A percentile compares a stretch with the other conserved stretches of the same genome.
phyloP scores from a whole-genome alignment of 2,329 filamentous ascomycete species.

The Neodidymelliopsis sp. region DNA sequence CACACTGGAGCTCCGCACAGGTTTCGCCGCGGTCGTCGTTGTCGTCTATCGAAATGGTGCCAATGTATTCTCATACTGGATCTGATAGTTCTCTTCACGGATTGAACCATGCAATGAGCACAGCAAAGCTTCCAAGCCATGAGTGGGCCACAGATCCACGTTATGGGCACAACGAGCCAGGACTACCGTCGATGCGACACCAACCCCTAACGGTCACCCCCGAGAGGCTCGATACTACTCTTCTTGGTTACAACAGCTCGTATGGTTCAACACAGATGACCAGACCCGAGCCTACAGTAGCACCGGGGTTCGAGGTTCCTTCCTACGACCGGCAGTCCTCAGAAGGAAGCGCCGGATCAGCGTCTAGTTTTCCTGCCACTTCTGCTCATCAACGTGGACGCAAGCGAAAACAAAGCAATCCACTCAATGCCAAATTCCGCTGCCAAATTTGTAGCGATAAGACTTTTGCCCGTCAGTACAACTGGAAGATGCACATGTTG shows the following conservation, averaged over 20 bases:
- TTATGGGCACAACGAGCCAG: constrained; percentile 22
- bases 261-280: constrained; percentile 33
- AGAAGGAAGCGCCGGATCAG: constrained; percentile 22
- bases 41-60: constrained; percentile 42
- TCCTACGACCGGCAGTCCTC: constrained; percentile 20
- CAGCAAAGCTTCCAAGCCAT: constrained; percentile 32
- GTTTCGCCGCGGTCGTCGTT: constrained; percentile 45
- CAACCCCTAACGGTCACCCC: constrained; percentile 44
- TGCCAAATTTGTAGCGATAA: constrained; percentile 76
- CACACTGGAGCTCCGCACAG: constrained; percentile 40
- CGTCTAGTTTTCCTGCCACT: constrained; percentile 8
- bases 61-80: constrained; percentile 44
- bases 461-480: constrained; percentile 83
- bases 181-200: constrained; percentile 22
- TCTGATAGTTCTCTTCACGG: constrained; percentile 37
- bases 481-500: constrained; percentile 85
- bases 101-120: constrained; percentile 23
- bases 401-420: constrained; percentile 29
- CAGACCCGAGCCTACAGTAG: constrained; percentile 27
- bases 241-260: constrained; percentile 33
- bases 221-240: constrained; percentile 33
- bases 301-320: constrained; percentile 22
- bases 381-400: constrained; percentile 14
- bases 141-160: constrained; percentile 38
- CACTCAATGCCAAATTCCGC: constrained; percentile 57